Base-by-base conservation (phyloP, 768 basidiomycete genomes). In the Pisolithus orientalis region DNA sequence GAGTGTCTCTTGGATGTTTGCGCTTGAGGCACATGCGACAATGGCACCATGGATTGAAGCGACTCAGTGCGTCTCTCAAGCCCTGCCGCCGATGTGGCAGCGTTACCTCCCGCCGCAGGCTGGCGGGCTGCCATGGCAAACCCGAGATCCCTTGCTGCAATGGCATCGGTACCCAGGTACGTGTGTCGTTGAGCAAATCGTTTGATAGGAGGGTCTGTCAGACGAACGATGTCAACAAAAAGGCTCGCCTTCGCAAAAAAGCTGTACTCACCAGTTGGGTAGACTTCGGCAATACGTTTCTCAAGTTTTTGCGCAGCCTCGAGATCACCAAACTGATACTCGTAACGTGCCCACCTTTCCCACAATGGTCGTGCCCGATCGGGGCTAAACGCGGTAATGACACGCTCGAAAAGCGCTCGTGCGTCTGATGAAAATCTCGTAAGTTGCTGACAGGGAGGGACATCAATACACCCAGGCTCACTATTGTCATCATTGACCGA, bases 271-370 rank as follows among this genome's bases (percentile, higher is more conserved):
- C 93, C 92, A 46, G 81, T 81, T 0, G 93, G 85, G 68, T 91
- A 97, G 1, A 84, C 82, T 54, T 97, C 94, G 1, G 85, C 75
- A 60, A 97, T 88, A 7, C 96, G 82, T 55, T 84, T 84, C 67
- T 96, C 94, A 44, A 97, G 80, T 68, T 94, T 91, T 59, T 89
- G 83, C 2, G 90, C 82, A 1, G 90, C 87, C 40, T 89, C 84
- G 34, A 94, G 74, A 68, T 94, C 92, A n/a, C 92, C 92, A 62
- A 89, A 97, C 61, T 90, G 86, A 70, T 94, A 97, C 67, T 96
- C 92, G 70, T 95, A 95, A 51, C 87, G 78, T 4, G 93, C 85
- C 96, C 94, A 98, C 42, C 90, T 82, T 63, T 96, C 93, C 94
- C 94, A 99, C 16, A 98, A 76, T 0, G 88, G 85, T 34, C 89